Conservation (phyloP, 768 basidiomycete genomes). For the Lentinula raphanica region DNA sequence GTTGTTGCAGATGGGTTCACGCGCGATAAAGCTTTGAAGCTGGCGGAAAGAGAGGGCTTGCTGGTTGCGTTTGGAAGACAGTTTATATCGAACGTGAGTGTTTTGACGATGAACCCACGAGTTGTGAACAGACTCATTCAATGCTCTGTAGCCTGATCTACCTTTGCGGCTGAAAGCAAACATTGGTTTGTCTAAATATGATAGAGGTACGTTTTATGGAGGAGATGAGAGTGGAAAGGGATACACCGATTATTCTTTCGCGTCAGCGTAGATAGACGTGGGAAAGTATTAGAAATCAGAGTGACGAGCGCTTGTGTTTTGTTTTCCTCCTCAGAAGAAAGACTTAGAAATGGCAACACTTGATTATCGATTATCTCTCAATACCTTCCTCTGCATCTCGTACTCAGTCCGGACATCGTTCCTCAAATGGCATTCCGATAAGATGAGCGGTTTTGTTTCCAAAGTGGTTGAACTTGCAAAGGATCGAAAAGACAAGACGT, state of each 20-base stretch:
- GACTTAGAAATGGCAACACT: too few species aligned
- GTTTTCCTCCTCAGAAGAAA: too few species aligned
- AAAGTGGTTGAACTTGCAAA: too few species aligned
- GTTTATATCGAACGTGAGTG: constrained; percentile 27
- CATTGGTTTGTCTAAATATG: constrained; percentile 15
- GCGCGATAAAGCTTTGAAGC: constrained; percentile 22
- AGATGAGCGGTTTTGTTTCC: too few species aligned
- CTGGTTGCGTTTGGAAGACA: constrained; percentile 30
- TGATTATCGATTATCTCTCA: too few species aligned
- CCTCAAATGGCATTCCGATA: too few species aligned
- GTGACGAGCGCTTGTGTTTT: too few species aligned
- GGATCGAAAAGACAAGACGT: too few species aligned
- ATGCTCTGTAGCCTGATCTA: constrained; percentile 20
- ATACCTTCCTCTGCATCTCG: too few species aligned
- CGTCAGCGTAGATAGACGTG: constrained; percentile 3
- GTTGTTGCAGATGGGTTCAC: constrained; percentile 29
- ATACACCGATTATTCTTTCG: constrained; percentile 27
- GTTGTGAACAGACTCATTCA: neutral
- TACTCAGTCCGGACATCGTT: too few species aligned
- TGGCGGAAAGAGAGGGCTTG: constrained; percentile 19
- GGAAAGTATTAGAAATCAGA: too few species aligned
- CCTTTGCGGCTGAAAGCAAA: constrained; percentile 21
- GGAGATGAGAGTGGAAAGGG: constrained; percentile 21
- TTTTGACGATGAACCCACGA: neutral
- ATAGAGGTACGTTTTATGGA: constrained; percentile 17